Conservation (phyloP, 2,329 filamentous ascomycete genomes). For the Penicillium sp. region DNA sequence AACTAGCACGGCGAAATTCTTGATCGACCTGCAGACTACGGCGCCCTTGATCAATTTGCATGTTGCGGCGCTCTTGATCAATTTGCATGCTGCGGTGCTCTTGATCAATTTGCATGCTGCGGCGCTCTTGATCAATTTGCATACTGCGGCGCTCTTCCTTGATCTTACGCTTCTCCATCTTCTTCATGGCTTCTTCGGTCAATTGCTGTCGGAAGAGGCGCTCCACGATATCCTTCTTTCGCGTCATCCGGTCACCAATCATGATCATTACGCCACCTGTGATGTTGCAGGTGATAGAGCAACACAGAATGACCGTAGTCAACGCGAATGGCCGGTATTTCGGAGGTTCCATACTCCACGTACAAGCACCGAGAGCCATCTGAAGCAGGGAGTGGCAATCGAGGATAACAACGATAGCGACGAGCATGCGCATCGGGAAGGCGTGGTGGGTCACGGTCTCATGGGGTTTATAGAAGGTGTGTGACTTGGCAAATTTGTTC, state of each 20-base stretch:
- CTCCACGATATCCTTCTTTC: slow-evolving; percentile 84
- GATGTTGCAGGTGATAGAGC: slow-evolving; percentile 75
- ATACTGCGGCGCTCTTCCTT: slow-evolving; percentile 36
- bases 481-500: slow-evolving; percentile 74
- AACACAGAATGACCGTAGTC: slow-evolving; percentile 78
- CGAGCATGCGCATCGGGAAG: slow-evolving; percentile 71
- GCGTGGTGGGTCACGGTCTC: slow-evolving; percentile 79
- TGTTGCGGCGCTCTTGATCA: slow-evolving; percentile 3
- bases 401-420: slow-evolving; percentile 74
- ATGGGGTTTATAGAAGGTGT: slow-evolving; percentile 87
- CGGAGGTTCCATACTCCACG: slow-evolving; percentile 74
- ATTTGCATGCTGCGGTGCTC: slow-evolving; percentile 4
- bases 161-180: slow-evolving; percentile 52
- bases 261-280: slow-evolving; percentile 73
- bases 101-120: slow-evolving; percentile 7
- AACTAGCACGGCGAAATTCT: slow-evolving; percentile 11
- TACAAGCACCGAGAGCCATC: slow-evolving; percentile 73
- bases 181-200: slow-evolving; percentile 64
- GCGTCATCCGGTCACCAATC: slow-evolving; percentile 70
- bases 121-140: slow-evolving; percentile 12
- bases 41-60: slow-evolving; percentile 6
- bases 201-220: slow-evolving; percentile 74
- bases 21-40: slow-evolving; percentile 6
- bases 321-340: slow-evolving; percentile 64
- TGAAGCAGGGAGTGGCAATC: slow-evolving; percentile 79